Conservation (phyloP, 352 stramenopile species). For the Lagenidium sp. region DNA sequence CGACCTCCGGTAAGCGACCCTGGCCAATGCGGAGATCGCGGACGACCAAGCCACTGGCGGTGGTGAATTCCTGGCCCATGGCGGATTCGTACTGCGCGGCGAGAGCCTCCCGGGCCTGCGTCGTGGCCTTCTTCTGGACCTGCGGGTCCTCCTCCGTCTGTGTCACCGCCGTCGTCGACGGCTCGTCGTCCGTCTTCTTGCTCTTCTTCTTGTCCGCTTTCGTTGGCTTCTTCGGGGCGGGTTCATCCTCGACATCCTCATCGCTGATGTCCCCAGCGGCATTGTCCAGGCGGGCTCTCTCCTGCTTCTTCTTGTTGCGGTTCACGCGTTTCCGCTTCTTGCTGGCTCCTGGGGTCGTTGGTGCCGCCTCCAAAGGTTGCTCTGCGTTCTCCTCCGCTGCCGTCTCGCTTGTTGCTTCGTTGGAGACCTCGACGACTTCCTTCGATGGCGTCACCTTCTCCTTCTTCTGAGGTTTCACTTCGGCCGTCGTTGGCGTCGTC, state of each 20-base stretch:
- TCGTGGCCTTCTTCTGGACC: slow-evolving; percentile 10
- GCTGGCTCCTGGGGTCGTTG: no score
- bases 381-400: not conserved
- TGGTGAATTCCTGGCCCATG: slow-evolving; percentile 40
- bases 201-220: slow-evolving; percentile 21
- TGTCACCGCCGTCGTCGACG: slow-evolving; percentile 5
- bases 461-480: slow-evolving; percentile 10
- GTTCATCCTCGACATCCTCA: slow-evolving; percentile 5
- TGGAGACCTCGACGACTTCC: slow-evolving; percentile 1
- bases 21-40: slow-evolving; percentile 46
- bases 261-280: not conserved
- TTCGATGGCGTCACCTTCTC: slow-evolving; percentile 11
- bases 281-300: slow-evolving; percentile 7
- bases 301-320: slow-evolving; percentile 18
- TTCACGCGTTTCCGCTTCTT: slow-evolving; percentile 23
- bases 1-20: slow-evolving; percentile 30
- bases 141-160: slow-evolving; percentile 6
- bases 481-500: slow-evolving; percentile 4
- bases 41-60: slow-evolving; percentile 43
- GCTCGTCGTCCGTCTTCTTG: slow-evolving; percentile 12
- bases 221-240: slow-evolving; percentile 5
- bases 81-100: slow-evolving; percentile 42
- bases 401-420: not conserved
- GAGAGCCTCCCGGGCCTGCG: slow-evolving; percentile 31
- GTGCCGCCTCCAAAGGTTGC: no score